phyloP scores from a whole-genome alignment of 2,329 filamentous ascomycete genomes.

The Aureobasidium mangrovei region DNA sequence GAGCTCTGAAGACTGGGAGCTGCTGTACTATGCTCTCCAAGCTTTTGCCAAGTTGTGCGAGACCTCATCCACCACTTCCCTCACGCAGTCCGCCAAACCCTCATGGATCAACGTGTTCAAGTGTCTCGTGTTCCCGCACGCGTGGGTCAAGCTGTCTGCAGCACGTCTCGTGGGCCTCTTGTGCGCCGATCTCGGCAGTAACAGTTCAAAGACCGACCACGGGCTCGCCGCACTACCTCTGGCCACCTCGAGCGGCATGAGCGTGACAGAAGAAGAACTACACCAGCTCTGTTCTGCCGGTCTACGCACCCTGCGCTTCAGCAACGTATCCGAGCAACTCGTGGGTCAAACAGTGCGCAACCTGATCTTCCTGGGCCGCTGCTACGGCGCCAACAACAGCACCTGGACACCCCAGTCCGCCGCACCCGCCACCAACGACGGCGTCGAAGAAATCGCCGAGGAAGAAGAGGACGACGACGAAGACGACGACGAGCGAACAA shows the following conservation, averaged over 20 bases:
- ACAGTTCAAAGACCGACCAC: slow-evolving; percentile 41
- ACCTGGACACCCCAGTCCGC: slow-evolving; percentile 31
- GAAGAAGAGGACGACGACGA: slow-evolving; percentile 38
- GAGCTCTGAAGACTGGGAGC: slow-evolving; percentile 55
- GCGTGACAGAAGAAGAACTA: slow-evolving; percentile 57
- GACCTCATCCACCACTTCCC: slow-evolving; percentile 53
- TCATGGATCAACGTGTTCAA: slow-evolving; percentile 64
- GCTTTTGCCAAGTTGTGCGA: slow-evolving; percentile 60
- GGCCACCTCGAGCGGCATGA: slow-evolving; percentile 60
- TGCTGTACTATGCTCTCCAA: slow-evolving; percentile 65
- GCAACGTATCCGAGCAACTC: slow-evolving; percentile 57
- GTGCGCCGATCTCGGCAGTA: slow-evolving; percentile 67
- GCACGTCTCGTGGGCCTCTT: slow-evolving; percentile 67
- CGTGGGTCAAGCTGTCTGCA: slow-evolving; percentile 67
- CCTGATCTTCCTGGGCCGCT: slow-evolving; percentile 69
- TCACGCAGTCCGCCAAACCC: slow-evolving; percentile 50
- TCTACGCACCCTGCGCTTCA: slow-evolving; percentile 47
- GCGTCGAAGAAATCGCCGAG: slow-evolving; percentile 37
- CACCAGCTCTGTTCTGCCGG: slow-evolving; percentile 48
- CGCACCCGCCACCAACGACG: slow-evolving; percentile 35
- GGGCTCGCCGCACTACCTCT: slow-evolving; percentile 53
- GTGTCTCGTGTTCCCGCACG: slow-evolving; percentile 57
- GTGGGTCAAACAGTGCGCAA: slow-evolving; percentile 72
- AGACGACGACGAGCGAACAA: slow-evolving; percentile 29
- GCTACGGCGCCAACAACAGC: slow-evolving; percentile 50